Evolutionary conservation across 768 basidiomycete species (phyloP).

Genomic region (Lactarius tabidus): DNA sequence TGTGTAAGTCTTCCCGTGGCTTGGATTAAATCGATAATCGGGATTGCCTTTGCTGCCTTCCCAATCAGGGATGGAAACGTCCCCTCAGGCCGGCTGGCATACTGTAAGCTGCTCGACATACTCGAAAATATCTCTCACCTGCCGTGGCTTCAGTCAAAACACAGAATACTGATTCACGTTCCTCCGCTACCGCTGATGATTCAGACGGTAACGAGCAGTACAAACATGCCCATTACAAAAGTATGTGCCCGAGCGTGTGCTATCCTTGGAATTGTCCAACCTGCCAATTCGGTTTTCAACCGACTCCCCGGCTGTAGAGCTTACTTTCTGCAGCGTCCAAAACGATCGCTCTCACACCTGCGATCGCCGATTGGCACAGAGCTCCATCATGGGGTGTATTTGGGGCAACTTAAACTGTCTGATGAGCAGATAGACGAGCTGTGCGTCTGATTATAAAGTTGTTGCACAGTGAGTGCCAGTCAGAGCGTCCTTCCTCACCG

Average conservation of each 20-base stretch:
- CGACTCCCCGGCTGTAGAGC: slow-evolving; percentile 57
- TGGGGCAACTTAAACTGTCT: slow-evolving; percentile 63
- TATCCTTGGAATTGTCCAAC: background rate
- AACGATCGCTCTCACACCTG: slow-evolving; percentile 63
- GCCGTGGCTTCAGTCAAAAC: slow-evolving; percentile 12
- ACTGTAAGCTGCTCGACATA: slow-evolving; percentile 1
- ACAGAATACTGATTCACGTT: too few species aligned
- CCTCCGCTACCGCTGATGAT: slow-evolving; percentile 51
- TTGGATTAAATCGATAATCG: too few species aligned
- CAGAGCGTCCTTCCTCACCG: background rate
- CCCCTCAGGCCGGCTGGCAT: background rate
- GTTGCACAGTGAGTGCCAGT: background rate
- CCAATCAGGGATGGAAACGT: too few species aligned
- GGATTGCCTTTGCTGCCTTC: too few species aligned
- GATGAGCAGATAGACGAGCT: slow-evolving; percentile 73
- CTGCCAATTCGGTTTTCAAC: slow-evolving; percentile 38
- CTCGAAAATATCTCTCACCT: background rate
- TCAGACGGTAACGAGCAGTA: slow-evolving; percentile 51
- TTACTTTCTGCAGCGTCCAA: slow-evolving; percentile 64
- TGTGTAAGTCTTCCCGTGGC: too few species aligned
- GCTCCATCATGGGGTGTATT: slow-evolving; percentile 60
- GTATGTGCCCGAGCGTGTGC: slow-evolving; percentile 32
- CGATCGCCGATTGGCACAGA: slow-evolving; percentile 77
- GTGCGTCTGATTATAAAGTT: slow-evolving; percentile 38
- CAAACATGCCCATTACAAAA: slow-evolving; percentile 55